Evolutionary conservation across 2,329 filamentous ascomycete genomes (phyloP).

Genomic region (Fusarium chlamydosporum): DNA sequence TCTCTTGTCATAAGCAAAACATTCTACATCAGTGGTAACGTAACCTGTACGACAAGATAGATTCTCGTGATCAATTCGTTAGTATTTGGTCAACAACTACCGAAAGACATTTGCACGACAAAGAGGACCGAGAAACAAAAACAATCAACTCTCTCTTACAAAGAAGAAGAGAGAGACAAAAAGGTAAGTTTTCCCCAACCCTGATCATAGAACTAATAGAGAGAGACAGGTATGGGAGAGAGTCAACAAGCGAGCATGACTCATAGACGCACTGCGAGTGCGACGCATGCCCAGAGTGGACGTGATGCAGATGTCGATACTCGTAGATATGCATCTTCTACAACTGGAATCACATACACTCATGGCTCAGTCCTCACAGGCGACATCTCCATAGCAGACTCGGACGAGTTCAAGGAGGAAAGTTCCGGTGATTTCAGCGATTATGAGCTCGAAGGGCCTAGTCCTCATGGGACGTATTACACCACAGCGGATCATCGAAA

Average conservation of each 20-base stretch:
- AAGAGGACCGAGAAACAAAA: conserved; percentile 11
- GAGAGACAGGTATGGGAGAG: conserved; percentile 8
- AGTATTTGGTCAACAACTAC: conserved; percentile 28
- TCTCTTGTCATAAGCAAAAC: conserved; percentile 14
- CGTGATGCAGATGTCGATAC: conserved; percentile 3
- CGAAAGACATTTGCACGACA: conserved; percentile 35
- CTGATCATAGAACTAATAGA: conserved; percentile 33
- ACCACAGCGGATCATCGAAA: conserved; percentile 10
- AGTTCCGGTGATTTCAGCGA: conserved; percentile 4
- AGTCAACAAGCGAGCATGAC: conserved; percentile 18
- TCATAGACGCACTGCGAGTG: conserved; percentile 19
- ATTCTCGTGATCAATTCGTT: conserved; percentile 41
- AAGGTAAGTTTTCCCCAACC: conserved; percentile 28
- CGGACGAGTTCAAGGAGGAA: conserved; percentile 20
- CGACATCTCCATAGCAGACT: not conserved
- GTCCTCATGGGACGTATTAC: conserved; percentile 29
- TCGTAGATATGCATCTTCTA: conserved; percentile 15
- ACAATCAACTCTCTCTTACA: not conserved
- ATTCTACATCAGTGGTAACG: conserved; percentile 26
- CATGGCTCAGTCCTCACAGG: not conserved
- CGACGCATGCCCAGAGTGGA: conserved; percentile 11
- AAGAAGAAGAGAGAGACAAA: not conserved
- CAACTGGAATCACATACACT: conserved; percentile 11
- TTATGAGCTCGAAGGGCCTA: conserved; percentile 17
- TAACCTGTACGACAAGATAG: conserved; percentile 44